phyloP scores from a whole-genome alignment of 495 filamentous ascomycete genomes.

The Penicillium bialowiezense region DNA sequence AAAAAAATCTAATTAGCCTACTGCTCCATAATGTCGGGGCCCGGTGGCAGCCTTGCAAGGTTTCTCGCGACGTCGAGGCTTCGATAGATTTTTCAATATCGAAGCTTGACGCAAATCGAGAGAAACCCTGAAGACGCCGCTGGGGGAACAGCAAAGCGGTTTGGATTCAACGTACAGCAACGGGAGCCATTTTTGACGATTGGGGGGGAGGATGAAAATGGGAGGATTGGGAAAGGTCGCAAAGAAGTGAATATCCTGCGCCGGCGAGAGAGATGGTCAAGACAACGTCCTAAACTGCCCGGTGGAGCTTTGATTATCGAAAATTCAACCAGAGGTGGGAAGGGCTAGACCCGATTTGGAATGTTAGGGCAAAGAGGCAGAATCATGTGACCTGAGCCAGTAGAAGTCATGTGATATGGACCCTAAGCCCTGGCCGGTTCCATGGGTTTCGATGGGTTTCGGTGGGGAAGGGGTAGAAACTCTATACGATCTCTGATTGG shows the following conservation, averaged over 20 bases:
- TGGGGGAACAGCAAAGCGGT: conserved; percentile 85
- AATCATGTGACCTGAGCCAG: too few species aligned
- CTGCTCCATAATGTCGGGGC: conserved; percentile 69
- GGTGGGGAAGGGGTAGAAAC: too few species aligned
- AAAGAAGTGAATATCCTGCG: conserved; percentile 63
- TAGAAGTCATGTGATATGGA: neutral
- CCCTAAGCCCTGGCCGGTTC: neutral
- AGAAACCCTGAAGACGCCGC: conserved; percentile 8
- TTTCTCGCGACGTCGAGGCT: conserved; percentile 8
- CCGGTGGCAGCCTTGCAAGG: conserved; percentile 12
- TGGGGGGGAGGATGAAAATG: conserved; percentile 23
- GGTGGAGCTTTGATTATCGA: conserved; percentile 29
- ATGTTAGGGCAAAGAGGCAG: conserved; percentile 23
- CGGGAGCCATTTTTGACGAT: conserved; percentile 51
- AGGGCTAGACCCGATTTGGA: conserved; percentile 27
- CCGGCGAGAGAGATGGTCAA: conserved; percentile 36
- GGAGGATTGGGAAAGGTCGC: conserved; percentile 39
- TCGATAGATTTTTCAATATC: conserved; percentile 28
- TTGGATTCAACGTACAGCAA: conserved; percentile 71
- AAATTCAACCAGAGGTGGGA: conserved; percentile 23
- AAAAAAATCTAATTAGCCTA: conserved; percentile 70
- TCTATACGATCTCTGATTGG: conserved; percentile 22
- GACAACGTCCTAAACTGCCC: conserved; percentile 20
- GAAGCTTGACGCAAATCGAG: neutral
- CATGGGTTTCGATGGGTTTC: too few species aligned